These are phyloP conservation scores for Rhynchospora tenuis DNA, from an alignment of 176 grass and related monocot genomes.

Conservation along the genomic window DNA sequence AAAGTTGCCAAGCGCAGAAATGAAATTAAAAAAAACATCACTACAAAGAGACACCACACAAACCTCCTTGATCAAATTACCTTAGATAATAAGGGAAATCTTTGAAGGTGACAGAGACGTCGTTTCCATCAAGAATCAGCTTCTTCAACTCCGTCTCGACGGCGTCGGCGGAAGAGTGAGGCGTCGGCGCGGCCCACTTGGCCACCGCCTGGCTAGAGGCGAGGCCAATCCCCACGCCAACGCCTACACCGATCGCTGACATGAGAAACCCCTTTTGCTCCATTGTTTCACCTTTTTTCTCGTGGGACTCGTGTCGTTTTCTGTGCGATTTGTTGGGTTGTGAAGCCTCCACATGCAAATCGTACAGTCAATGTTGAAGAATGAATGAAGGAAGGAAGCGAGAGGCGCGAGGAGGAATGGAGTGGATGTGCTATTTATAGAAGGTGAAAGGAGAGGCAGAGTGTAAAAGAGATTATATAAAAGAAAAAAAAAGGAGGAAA, in stretches of 20 bases:
- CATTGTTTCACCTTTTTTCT: conserved; percentile 34
- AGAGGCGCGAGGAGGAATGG: conserved; percentile 30
- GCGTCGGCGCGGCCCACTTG: conserved; percentile 12
- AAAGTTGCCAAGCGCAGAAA: conserved; percentile 21
- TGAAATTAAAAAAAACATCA: neutral
- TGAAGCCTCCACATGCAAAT: neutral
- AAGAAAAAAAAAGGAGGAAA: neutral
- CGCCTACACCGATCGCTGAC: conserved; percentile 72
- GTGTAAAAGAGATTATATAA: neutral
- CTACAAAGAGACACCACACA: neutral
- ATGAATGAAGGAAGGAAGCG: neutral
- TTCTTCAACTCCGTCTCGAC: conserved; percentile 71
- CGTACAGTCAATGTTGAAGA: no score
- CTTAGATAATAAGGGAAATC: conserved; percentile 86
- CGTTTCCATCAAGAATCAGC: conserved; percentile 53
- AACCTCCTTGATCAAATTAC: conserved; percentile 15
- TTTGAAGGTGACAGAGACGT: conserved; percentile 65
- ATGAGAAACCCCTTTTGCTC: conserved; percentile 84
- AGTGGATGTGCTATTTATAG: conserved; percentile 42
- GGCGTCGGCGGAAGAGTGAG: conserved; percentile 29
- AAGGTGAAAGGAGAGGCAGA: neutral
- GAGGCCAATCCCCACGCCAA: conserved; percentile 77
- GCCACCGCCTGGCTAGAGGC: conserved; percentile 36
- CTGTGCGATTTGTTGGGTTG: neutral
- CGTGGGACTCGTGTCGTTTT: neutral